phyloP scores from a whole-genome alignment of 2,329 filamentous ascomycete species.

The Nigrograna mackinnonii region DNA sequence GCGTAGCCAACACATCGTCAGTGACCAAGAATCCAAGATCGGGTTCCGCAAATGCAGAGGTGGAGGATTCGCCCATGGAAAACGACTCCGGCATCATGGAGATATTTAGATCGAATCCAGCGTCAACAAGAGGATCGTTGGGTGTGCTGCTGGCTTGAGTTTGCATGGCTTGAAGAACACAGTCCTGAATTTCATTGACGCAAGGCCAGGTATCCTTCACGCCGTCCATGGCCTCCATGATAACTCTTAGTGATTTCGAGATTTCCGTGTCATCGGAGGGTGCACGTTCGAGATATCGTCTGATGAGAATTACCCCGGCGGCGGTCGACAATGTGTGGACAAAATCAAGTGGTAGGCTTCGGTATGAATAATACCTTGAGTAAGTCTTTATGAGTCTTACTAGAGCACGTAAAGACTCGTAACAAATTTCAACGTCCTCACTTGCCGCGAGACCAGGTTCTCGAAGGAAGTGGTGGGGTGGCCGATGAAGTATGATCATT shows the following conservation, averaged over 20 bases:
- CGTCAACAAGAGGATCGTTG: background rate
- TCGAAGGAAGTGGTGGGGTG: constrained; percentile 49
- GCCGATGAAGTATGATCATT: constrained; percentile 57
- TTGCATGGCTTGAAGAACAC: background rate
- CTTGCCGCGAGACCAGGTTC: constrained; percentile 44
- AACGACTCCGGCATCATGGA: background rate
- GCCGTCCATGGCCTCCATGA: background rate
- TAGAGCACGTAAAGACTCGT: constrained; percentile 52
- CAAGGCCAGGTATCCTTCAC: background rate
- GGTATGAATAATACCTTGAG: constrained; percentile 48
- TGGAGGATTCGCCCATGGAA: background rate
- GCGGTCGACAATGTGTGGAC: constrained; percentile 51
- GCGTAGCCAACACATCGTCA: background rate
- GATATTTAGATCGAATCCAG: background rate
- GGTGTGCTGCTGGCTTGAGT: background rate
- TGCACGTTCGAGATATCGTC: background rate
- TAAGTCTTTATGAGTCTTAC: constrained; percentile 51
- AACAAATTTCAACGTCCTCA: constrained; percentile 56
- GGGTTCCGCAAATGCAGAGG: background rate
- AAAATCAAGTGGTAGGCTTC: constrained; percentile 52
- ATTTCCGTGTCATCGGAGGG: background rate
- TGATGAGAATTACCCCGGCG: background rate
- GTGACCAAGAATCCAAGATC: background rate
- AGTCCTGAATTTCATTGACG: background rate
- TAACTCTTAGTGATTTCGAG: background rate